These are phyloP conservation scores for Mycena rosella DNA, from an alignment of 768 basidiomycete genomes.

Conservation along the genomic window DNA sequence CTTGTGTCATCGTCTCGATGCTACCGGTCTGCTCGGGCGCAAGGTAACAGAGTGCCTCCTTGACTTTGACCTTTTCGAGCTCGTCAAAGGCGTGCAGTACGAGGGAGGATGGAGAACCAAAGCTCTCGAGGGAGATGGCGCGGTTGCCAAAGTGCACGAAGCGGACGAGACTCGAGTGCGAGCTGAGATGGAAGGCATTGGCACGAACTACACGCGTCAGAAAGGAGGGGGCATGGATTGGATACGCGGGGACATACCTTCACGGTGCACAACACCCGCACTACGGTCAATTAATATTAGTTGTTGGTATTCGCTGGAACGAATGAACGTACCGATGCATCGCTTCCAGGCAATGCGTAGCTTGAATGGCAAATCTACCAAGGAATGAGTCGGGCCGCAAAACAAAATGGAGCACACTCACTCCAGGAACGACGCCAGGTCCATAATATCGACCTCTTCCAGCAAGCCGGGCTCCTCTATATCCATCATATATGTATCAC, in stretches of 20 bases:
- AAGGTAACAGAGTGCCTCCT: constrained; percentile 81
- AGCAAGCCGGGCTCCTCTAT: constrained; percentile 58
- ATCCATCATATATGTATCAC: constrained; percentile 65
- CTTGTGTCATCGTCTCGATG: constrained; percentile 77
- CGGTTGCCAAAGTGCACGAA: constrained; percentile 84
- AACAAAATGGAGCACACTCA: constrained; percentile 45
- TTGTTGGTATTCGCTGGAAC: neutral
- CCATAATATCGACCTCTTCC: constrained; percentile 78
- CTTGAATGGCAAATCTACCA: constrained; percentile 78
- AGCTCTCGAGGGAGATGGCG: constrained; percentile 76
- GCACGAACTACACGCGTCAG: constrained; percentile 65
- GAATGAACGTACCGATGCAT: constrained; percentile 58
- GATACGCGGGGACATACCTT: constrained; percentile 60
- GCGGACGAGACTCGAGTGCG: constrained; percentile 76
- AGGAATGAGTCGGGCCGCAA: constrained; percentile 15
- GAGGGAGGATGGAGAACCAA: constrained; percentile 77
- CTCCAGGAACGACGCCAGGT: constrained; percentile 83
- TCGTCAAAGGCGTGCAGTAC: constrained; percentile 74
- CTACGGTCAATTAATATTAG: constrained; percentile 47
- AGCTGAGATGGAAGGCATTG: constrained; percentile 81
- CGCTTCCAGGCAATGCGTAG: constrained; percentile 77
- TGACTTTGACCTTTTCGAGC: constrained; percentile 74
- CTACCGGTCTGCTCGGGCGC: constrained; percentile 85
- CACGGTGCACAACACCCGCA: constrained; percentile 73
- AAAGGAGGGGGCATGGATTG: neutral